Percentiles rank a stretch among this genome's conserved stretches.
These are phyloP conservation scores for Spirogloea muscicola DNA, from an alignment of 139 green algal species.

Conservation along the genomic window DNA sequence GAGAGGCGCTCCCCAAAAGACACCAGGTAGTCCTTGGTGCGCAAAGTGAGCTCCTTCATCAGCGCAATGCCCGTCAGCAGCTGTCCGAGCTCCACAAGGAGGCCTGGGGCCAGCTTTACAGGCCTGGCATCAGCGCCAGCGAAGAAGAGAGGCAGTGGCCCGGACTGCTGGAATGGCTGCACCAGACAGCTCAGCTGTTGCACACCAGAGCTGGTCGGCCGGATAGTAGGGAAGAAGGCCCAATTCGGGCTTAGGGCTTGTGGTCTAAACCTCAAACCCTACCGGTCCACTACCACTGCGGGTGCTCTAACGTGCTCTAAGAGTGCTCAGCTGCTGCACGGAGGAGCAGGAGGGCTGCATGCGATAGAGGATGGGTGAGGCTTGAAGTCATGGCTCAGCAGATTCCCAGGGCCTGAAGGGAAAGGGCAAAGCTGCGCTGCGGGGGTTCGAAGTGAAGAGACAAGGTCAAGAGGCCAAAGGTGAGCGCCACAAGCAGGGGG, in stretches of 20 bases:
- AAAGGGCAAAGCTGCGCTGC: slow-evolving; percentile 13
- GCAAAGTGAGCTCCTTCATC: slow-evolving; percentile 79
- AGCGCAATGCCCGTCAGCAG: slow-evolving; percentile 53
- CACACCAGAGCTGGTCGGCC: too few relatives aligned
- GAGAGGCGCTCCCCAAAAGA: slow-evolving; percentile 96
- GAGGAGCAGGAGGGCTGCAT: too few relatives aligned
- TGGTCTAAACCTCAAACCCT: not conserved
- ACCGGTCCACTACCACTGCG: slow-evolving; percentile 2
- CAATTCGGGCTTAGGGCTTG: not conserved
- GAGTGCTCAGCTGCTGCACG: too few relatives aligned
- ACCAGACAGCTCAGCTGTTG: too few relatives aligned
- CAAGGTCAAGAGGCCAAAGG: too few relatives aligned
- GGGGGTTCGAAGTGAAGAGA: too few relatives aligned
- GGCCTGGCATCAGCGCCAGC: not conserved
- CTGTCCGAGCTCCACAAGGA: slow-evolving; percentile 54
- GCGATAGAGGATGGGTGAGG: too few relatives aligned
- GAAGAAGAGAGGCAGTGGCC: not conserved
- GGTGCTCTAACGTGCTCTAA: too few relatives aligned
- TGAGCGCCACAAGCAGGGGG: too few relatives aligned
- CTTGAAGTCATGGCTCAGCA: too few relatives aligned
- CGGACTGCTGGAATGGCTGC: too few relatives aligned
- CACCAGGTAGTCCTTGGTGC: slow-evolving; percentile 87
- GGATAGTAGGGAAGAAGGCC: not conserved
- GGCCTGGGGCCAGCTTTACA: slow-evolving; percentile 2
- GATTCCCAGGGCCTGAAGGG: not conserved